Evolutionary conservation across 73 alveolate species (phyloP), one percentile per base, ranked within the genome.

Genomic region (Breviolum minutum): DNA sequence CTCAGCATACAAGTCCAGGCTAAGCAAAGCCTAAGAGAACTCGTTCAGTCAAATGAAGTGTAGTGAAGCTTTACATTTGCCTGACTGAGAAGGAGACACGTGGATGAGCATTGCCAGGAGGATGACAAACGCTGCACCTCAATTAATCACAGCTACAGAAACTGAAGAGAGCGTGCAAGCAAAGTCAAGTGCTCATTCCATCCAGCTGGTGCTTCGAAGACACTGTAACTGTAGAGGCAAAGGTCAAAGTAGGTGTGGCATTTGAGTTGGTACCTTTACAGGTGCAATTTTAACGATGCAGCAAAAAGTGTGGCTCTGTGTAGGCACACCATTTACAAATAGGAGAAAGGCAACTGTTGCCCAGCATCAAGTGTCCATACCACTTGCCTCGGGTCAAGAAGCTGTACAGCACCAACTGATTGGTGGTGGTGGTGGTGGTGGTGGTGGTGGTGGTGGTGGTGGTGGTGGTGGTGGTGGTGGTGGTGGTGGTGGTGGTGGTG

Each of bases 341-440:
- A 11, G 97, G 97, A 29, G 97, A 92, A 63, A 92, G 89, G 62
- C 97, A 92, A 66, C 81, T 54, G 24, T 92, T 92, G 89, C 97
- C 97, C 62, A 92, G 32, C 90, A 92, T 71, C 97, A 92, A 63
- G 26, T 54, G 70, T 48, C 97, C 97, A 27, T 92, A 27, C 97
- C 97, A 92, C 71, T 92, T 92, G 90, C 97, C 97, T 90, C 54
- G 3, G 54, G 54, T 40, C 54, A 3, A 40, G 63, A 14, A 2
- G 61, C 63, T 77, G 87, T 10, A 8, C 87, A 11, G n/a, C 2
- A 11, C n/a, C 61, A 30, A 77, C 8, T 20, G n/a, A 14, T 77
- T 68, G 77, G 54, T 40, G 54, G 54, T 40, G 54, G 54, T 40
- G 54, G 54, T 40, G 54, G 54, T 40, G 54, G 54, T 40, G 54